These are phyloP conservation scores for Purpureocillium takamizusanense DNA, from an alignment of 2,329 filamentous ascomycete species.

Conservation along the genomic window DNA sequence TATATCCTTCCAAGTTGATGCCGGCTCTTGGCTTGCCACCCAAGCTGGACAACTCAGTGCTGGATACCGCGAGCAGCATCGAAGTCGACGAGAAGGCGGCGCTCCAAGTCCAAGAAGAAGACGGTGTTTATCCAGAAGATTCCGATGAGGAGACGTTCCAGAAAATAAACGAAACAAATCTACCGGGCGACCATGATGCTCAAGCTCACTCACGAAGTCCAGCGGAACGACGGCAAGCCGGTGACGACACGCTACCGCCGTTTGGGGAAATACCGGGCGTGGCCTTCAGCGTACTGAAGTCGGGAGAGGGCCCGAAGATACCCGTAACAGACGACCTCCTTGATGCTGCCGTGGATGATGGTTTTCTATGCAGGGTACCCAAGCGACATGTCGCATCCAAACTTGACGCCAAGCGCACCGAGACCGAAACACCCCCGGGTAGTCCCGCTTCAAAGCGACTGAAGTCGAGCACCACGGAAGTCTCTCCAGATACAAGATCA, in stretches of 20 bases:
- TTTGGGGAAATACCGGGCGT: conserved; percentile 21
- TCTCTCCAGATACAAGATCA: background rate
- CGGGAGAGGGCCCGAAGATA: conserved; percentile 24
- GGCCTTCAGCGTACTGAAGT: conserved; percentile 31
- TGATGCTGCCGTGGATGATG: conserved; percentile 29
- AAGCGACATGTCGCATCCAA: conserved; percentile 3
- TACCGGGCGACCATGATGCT: background rate
- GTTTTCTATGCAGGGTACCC: conserved; percentile 14
- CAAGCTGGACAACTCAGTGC: conserved; percentile 27
- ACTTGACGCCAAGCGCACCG: conserved; percentile 2
- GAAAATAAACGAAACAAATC: conserved; percentile 12
- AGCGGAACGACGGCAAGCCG: background rate
- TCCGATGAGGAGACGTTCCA: conserved; percentile 41
- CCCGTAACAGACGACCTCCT: conserved; percentile 29
- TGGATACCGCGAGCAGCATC: conserved; percentile 33
- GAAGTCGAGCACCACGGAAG: background rate
- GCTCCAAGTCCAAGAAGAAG: conserved; percentile 33
- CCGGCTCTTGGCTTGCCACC: conserved; percentile 33
- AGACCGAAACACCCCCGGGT: background rate
- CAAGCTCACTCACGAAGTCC: background rate
- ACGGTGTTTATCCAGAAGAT: conserved; percentile 39
- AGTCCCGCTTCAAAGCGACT: conserved; percentile 1
- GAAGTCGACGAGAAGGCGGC: conserved; percentile 58
- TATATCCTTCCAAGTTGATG: conserved; percentile 62
- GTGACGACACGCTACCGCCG: background rate